A percentile compares a stretch with the other conserved stretches of the same genome.
Evolutionary conservation across 176 grass and related monocot species (phyloP).

Genomic region (Bolboschoenus planiculmis): DNA sequence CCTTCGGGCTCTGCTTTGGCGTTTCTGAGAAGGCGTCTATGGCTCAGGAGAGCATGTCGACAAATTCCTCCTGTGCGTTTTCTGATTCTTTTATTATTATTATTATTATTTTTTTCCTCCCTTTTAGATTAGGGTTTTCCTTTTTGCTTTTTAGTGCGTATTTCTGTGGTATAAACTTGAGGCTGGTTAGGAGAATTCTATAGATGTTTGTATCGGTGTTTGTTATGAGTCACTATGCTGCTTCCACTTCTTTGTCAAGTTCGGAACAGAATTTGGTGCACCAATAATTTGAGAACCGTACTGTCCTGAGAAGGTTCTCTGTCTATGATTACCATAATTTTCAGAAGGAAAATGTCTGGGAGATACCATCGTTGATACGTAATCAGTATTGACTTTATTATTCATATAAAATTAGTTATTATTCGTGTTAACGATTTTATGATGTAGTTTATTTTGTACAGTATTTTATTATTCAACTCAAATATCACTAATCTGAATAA

Average conservation of each 20-base stretch:
- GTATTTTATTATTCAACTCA: too few species aligned
- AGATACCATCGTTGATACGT: too few species aligned
- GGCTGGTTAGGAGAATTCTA: background rate
- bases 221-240: background rate
- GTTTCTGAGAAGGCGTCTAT: background rate
- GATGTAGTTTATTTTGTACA: too few species aligned
- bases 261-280: background rate
- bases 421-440: too few species aligned
- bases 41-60: background rate
- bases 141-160: background rate
- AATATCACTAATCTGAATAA: too few species aligned
- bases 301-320: background rate
- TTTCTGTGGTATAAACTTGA: background rate
- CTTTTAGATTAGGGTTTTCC: background rate
- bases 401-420: too few species aligned
- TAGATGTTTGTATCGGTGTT: background rate
- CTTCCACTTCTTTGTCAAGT: background rate
- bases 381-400: too few species aligned
- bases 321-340: background rate
- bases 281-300: background rate
- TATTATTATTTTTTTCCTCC: background rate
- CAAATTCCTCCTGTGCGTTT: constrained; percentile 39
- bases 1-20: constrained; percentile 48
- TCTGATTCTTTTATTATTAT: background rate
- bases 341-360: too few species aligned